Evolutionary conservation across 2,329 filamentous ascomycete species (phyloP).

Genomic region (Microdochium nivale): DNA sequence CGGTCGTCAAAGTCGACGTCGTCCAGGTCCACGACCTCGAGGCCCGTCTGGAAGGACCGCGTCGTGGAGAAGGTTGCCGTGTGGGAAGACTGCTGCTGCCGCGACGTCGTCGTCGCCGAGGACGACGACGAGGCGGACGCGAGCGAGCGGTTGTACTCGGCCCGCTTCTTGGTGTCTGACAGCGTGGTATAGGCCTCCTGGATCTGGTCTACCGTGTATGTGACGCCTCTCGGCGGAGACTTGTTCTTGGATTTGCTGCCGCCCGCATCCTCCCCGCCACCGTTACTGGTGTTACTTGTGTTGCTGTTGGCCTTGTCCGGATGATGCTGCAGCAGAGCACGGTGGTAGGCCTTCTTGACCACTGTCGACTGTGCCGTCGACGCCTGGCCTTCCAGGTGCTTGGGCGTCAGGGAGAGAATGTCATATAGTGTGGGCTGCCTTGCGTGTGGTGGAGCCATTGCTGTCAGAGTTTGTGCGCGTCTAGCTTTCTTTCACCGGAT

Average conservation of each 20-base stretch:
- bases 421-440: slow-evolving; percentile 46
- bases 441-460: slow-evolving; percentile 8
- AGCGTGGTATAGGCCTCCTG: slow-evolving; percentile 49
- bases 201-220: slow-evolving; percentile 55
- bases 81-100: slow-evolving; percentile 1
- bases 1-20: slow-evolving; percentile 47
- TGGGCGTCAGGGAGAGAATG: slow-evolving; percentile 45
- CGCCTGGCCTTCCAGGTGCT: slow-evolving; percentile 33
- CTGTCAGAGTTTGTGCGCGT: no score
- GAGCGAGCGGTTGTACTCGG: slow-evolving; percentile 45
- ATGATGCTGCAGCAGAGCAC: slow-evolving; percentile 56
- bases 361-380: slow-evolving; percentile 32
- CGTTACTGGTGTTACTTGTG: slow-evolving; percentile 5
- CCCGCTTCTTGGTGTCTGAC: slow-evolving; percentile 37
- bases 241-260: slow-evolving; percentile 2
- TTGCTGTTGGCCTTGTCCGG: slow-evolving; percentile 43
- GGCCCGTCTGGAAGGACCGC: slow-evolving; percentile 34
- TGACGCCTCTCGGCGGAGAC: neutral
- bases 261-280: neutral
- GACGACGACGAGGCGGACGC: slow-evolving; percentile 2
- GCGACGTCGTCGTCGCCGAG: neutral
- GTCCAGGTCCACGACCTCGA: slow-evolving; percentile 58
- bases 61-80: slow-evolving; percentile 11
- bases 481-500: no score
- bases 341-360: slow-evolving; percentile 55